phyloP scores from a whole-genome alignment of 2,329 filamentous ascomycete species.

The Penicillium freii region DNA sequence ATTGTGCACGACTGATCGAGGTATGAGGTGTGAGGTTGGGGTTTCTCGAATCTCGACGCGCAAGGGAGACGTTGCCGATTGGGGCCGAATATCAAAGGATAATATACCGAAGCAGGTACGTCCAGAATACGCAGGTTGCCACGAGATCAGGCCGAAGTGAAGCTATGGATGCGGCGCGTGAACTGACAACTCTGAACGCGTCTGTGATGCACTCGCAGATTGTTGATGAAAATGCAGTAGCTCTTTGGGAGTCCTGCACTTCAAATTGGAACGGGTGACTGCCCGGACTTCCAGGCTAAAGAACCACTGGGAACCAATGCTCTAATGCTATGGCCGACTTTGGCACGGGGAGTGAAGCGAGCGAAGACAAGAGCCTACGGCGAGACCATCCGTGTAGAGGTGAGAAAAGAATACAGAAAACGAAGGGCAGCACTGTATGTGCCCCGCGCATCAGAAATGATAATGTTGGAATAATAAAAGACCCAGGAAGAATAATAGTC shows the following conservation, averaged over 20 bases:
- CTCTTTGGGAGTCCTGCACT: no score
- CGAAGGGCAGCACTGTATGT: neutral
- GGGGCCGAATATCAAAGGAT: neutral
- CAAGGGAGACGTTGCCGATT: neutral
- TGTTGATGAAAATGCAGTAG: neutral
- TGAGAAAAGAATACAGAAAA: neutral
- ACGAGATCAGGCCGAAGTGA: neutral
- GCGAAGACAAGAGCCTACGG: neutral
- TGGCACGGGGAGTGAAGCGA: conserved; percentile 2
- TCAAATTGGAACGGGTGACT: neutral
- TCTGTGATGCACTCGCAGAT: neutral
- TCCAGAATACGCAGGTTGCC: neutral
- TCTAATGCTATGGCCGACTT: neutral
- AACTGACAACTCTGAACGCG: neutral
- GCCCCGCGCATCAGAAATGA: neutral
- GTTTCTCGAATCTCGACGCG: neutral
- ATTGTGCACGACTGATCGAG: neutral
- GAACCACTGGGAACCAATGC: conserved; percentile 1
- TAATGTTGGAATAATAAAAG: conserved; percentile 3
- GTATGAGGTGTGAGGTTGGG: neutral
- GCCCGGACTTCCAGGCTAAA: neutral
- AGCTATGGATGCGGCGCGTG: neutral
- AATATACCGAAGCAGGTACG: neutral
- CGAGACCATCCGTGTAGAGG: neutral
- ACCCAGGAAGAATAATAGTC: neutral